Evolutionary conservation across 139 green algal species (phyloP).

Genomic region (Chlamydomonas sp.): DNA sequence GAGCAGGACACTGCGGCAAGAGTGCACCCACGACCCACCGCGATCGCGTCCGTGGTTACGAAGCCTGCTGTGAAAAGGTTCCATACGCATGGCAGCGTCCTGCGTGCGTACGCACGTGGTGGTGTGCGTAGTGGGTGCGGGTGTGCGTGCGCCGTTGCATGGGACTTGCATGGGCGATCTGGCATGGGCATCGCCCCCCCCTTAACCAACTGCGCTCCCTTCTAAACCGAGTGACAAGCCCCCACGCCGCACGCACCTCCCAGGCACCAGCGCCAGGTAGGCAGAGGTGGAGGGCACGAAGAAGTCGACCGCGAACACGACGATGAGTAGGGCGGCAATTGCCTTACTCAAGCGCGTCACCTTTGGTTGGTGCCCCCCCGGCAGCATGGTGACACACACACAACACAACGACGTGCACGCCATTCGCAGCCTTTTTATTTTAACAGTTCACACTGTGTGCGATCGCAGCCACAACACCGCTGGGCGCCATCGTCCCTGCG

Average conservation of each 20-base stretch:
- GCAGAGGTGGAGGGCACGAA: conserved; percentile 23
- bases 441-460: too few relatives aligned
- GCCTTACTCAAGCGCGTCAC: conserved; percentile 38
- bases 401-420: too few relatives aligned
- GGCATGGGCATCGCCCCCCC: too few relatives aligned
- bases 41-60: conserved; percentile 31
- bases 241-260: conserved; percentile 24
- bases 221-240: background rate
- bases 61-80: conserved; percentile 47
- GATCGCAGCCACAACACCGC: too few relatives aligned
- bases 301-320: conserved; percentile 21
- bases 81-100: conserved; percentile 49
- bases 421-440: too few relatives aligned
- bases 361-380: background rate
- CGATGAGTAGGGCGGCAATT: conserved; percentile 29
- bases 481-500: too few relatives aligned
- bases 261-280: conserved; percentile 48
- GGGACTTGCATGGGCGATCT: too few relatives aligned
- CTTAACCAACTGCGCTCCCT: background rate
- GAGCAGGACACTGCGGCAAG: too few relatives aligned
- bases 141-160: too few relatives aligned
- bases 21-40: too few relatives aligned
- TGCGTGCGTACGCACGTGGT: too few relatives aligned
- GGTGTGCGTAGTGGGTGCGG: background rate
- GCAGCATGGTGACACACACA: too few relatives aligned